Evolutionary conservation across 2,329 filamentous ascomycete species (phyloP).

Genomic region (Microsporum canis): DNA sequence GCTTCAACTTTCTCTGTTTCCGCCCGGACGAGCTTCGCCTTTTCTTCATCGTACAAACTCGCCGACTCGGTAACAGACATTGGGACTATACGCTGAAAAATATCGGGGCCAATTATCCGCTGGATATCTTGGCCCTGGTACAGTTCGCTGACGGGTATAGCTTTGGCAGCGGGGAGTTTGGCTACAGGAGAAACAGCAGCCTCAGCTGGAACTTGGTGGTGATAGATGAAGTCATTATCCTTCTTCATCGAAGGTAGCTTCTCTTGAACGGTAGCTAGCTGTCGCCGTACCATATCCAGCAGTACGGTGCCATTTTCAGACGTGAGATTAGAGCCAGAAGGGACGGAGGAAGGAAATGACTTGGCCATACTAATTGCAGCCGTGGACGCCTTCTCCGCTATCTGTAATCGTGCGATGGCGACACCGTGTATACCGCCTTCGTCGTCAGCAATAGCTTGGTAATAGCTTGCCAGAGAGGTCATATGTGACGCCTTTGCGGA

Average conservation of each 20-base stretch:
- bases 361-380: slow-evolving; percentile 67
- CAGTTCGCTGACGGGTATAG: slow-evolving; percentile 90
- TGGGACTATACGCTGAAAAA: slow-evolving; percentile 93
- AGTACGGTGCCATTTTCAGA: slow-evolving; percentile 65
- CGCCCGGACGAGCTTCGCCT: slow-evolving; percentile 85
- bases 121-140: slow-evolving; percentile 97
- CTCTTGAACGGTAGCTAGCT: slow-evolving; percentile 68
- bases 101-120: slow-evolving; percentile 88
- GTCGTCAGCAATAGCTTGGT: slow-evolving; percentile 81
- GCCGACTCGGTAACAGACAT: slow-evolving; percentile 93
- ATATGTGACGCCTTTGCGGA: slow-evolving; percentile 69
- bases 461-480: slow-evolving; percentile 81
- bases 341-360: slow-evolving; percentile 67
- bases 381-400: slow-evolving; percentile 65
- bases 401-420: slow-evolving; percentile 69
- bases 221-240: slow-evolving; percentile 98
- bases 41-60: slow-evolving; percentile 95
- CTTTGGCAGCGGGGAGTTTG: slow-evolving; percentile 89
- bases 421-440: slow-evolving; percentile 78
- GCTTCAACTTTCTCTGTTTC: slow-evolving; percentile 89
- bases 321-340: slow-evolving; percentile 69
- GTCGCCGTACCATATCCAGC: slow-evolving; percentile 72
- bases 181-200: slow-evolving; percentile 69
- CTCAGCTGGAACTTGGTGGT: slow-evolving; percentile 79
- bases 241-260: slow-evolving; percentile 66